Evolutionary conservation across 2,329 filamentous ascomycete genomes (phyloP).

Genomic region (Calonectria leucothoes): DNA sequence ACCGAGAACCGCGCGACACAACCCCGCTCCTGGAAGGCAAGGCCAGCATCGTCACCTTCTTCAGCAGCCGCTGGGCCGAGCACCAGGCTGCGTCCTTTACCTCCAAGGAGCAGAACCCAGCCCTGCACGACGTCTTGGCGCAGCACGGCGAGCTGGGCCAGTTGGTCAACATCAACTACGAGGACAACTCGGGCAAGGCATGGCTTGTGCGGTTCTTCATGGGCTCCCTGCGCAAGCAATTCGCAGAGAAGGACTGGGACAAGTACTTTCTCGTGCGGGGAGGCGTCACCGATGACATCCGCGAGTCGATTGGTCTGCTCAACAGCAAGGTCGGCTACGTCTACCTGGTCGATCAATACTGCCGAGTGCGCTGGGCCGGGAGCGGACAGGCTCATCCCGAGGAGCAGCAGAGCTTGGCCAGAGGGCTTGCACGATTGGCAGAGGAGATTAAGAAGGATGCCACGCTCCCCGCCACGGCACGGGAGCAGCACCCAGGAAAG

Average conservation of each 20-base stretch:
- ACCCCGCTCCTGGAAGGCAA: slow-evolving; percentile 79
- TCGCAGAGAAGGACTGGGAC: slow-evolving; percentile 65
- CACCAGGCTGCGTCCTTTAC: slow-evolving; percentile 81
- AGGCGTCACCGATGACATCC: slow-evolving; percentile 70
- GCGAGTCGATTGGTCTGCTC: slow-evolving; percentile 75
- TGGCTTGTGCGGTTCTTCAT: slow-evolving; percentile 69
- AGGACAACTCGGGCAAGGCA: slow-evolving; percentile 80
- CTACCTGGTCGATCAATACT: slow-evolving; percentile 88
- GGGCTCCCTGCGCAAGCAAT: slow-evolving; percentile 60
- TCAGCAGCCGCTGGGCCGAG: slow-evolving; percentile 88
- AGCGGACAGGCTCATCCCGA: slow-evolving; percentile 75
- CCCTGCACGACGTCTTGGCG: slow-evolving; percentile 72
- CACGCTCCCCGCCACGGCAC: slow-evolving; percentile 46
- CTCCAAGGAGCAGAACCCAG: slow-evolving; percentile 73
- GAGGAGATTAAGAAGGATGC: slow-evolving; percentile 63
- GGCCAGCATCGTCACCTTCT: slow-evolving; percentile 83
- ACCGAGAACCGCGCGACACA: slow-evolving; percentile 70
- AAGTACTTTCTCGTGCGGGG: slow-evolving; percentile 71
- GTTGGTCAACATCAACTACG: slow-evolving; percentile 87
- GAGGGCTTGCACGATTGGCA: slow-evolving; percentile 71
- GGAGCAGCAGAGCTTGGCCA: slow-evolving; percentile 76
- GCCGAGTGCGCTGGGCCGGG: slow-evolving; percentile 93
- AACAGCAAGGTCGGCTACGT: slow-evolving; percentile 96
- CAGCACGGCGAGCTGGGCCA: slow-evolving; percentile 70
- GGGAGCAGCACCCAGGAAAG: slow-evolving; percentile 48